Conservation (phyloP, 371 early-diverging fungal genomes). For the Rhizopus microsporus region DNA sequence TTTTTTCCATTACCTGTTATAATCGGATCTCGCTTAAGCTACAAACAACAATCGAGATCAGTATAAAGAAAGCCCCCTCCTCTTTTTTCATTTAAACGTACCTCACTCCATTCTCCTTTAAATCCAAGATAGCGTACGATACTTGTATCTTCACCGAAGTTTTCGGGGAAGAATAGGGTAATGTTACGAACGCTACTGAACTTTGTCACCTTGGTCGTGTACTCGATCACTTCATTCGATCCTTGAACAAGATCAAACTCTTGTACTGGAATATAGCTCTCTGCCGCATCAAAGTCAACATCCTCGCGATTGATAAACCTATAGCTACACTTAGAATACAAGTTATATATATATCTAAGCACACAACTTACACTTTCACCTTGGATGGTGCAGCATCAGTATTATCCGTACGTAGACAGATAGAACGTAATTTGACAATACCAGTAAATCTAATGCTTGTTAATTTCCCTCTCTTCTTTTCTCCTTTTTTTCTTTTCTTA, state of each 20-base stretch:
- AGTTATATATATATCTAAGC: not conserved
- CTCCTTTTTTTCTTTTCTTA: not conserved
- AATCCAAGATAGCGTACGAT: conserved; percentile 79
- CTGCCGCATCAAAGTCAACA: conserved; percentile 88
- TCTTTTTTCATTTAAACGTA: conserved; percentile 23
- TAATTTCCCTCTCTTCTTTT: not conserved
- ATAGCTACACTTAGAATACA: not conserved
- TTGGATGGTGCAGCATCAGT: conserved; percentile 69
- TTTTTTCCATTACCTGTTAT: conserved; percentile 51
- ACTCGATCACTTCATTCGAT: conserved; percentile 66
- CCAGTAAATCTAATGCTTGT: conserved; percentile 74
- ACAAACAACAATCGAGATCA: conserved; percentile 3
- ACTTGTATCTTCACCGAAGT: conserved; percentile 72
- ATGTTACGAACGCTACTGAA: conserved; percentile 81
- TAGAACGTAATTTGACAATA: conserved; percentile 87
- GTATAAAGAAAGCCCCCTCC: conserved; percentile 6
- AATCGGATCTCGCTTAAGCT: conserved; percentile 81
- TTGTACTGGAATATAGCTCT: conserved; percentile 67
- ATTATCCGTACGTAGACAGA: conserved; percentile 72
- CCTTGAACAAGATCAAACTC: conserved; percentile 77
- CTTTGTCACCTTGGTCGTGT: conserved; percentile 75
- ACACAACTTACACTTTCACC: conserved; percentile 69
- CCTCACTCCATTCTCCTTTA: conserved; percentile 90
- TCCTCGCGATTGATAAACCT: conserved; percentile 89
- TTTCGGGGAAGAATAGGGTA: conserved; percentile 80